Evolutionary conservation across 768 basidiomycete species (phyloP), one percentile per base, ranked within the genome.

Genomic region (Podaxis mareebaensis): DNA sequence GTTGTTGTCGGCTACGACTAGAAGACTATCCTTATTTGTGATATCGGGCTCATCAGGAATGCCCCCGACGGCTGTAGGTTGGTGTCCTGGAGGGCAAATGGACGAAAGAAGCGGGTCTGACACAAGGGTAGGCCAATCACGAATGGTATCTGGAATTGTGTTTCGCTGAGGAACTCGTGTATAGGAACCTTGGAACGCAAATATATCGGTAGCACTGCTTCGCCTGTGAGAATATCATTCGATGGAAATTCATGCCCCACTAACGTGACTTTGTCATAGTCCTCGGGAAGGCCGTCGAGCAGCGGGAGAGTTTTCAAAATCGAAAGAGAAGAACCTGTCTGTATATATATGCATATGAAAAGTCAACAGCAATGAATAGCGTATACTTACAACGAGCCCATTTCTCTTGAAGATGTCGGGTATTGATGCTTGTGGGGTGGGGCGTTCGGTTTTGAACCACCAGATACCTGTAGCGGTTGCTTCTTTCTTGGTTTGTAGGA

Each of bases 291-390:
- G 57, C 80, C 79, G 68, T 94, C 92, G 7, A 94, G 81, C 5
- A 92, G 79, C 13, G 93, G 92, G 13, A 92, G 78, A 20, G 78
- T 78, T 72, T 82, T 85, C 17, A 94, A 78, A 49, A 90, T 79
- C 22, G 91, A 88, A 67, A 88, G 85, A 13, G 91, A 86, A 44
- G 91, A 87, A 49, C 93, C 93, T 72, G 92, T 85, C 92, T 95
- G 65, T n/a, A 36, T 39, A 68, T n/a, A 67, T 40, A 66, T 64
- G 58, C 65, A 65, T 10, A 33, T 33, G 33, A 58, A 53, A 26
- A 55, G 57, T 38, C 17, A 52, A 56, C 55, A 65, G 15, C 13
- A 39, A 49, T 22, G 51, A 40, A 59, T 57, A 24, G 28, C 60
- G 52, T 57, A 55, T 36, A 62, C 84, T 63, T 73, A 92, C 92